Conservation (phyloP, 208 protist species). For the Blastocrithidia nonstop region DNA sequence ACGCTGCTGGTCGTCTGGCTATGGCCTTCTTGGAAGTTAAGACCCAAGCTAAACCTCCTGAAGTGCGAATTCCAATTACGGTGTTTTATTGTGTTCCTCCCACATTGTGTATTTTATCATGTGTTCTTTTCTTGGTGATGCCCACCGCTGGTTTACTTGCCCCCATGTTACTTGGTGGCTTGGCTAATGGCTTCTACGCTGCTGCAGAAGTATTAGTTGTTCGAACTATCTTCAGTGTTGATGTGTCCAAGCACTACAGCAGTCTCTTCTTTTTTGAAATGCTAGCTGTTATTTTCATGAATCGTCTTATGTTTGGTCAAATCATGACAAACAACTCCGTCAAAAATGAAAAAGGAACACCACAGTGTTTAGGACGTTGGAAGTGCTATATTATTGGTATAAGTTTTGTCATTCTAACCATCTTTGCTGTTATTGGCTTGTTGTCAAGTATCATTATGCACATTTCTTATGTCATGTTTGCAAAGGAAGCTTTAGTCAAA, state of each 20-base stretch:
- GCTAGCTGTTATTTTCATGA: conserved; percentile 20
- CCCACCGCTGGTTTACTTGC: conserved; percentile 12
- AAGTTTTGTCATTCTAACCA: conserved; percentile 13
- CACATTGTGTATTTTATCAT: conserved; percentile 8
- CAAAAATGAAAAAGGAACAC: neutral
- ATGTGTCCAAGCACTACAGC: conserved; percentile 39
- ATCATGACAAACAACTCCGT: conserved; percentile 21
- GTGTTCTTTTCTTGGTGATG: conserved; percentile 14
- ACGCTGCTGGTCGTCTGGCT: conserved; percentile 15
- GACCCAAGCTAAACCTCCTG: conserved; percentile 11
- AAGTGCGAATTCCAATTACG: conserved; percentile 16
- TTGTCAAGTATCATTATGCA: conserved; percentile 8
- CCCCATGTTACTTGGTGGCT: conserved; percentile 16
- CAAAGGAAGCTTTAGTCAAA: conserved; percentile 1
- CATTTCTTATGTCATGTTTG: conserved; percentile 20
- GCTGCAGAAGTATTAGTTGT: conserved; percentile 19
- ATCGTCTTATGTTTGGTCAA: conserved; percentile 33
- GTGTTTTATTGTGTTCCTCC: conserved; percentile 19
- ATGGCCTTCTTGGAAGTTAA: conserved; percentile 19
- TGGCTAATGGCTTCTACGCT: conserved; percentile 24
- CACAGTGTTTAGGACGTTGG: conserved; percentile 12
- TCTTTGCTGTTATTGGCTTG: conserved; percentile 9
- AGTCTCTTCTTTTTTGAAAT: conserved; percentile 24
- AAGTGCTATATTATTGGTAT: conserved; percentile 15
- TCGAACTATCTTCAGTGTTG: conserved; percentile 26